Conservation (phyloP, 2,329 filamentous ascomycete genomes). For the Lachnellula cervina region DNA sequence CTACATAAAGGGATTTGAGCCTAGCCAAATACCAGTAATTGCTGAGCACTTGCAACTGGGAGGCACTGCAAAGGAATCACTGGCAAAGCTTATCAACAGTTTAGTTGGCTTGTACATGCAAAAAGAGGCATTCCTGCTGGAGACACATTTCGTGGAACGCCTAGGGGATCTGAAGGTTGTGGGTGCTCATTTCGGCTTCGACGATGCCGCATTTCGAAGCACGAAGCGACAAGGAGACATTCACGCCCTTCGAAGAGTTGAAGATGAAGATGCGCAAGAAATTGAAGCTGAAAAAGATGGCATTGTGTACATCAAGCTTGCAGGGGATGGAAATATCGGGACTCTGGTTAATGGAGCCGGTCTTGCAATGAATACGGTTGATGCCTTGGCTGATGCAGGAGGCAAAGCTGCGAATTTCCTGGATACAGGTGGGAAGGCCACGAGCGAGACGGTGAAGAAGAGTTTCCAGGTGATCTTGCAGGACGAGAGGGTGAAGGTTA, state of each 20-base stretch:
- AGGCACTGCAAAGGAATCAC: slow-evolving; percentile 35
- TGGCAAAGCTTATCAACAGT: slow-evolving; percentile 45
- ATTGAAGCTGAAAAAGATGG: slow-evolving; percentile 62
- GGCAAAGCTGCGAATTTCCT: slow-evolving; percentile 77
- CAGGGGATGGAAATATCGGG: slow-evolving; percentile 59
- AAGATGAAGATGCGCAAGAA: slow-evolving; percentile 50
- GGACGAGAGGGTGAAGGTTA: slow-evolving; percentile 66
- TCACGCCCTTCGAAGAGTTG: slow-evolving; percentile 50
- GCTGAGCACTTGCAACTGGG: slow-evolving; percentile 48
- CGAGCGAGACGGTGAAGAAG: slow-evolving; percentile 71
- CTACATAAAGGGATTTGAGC: slow-evolving; percentile 46
- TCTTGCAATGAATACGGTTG: slow-evolving; percentile 86
- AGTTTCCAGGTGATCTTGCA: slow-evolving; percentile 69
- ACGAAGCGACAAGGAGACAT: slow-evolving; percentile 56
- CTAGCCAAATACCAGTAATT: slow-evolving; percentile 38
- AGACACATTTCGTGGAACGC: slow-evolving; percentile 43
- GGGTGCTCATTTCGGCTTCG: slow-evolving; percentile 58
- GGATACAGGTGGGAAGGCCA: slow-evolving; percentile 86
- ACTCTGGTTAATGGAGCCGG: slow-evolving; percentile 87
- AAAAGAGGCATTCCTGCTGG: slow-evolving; percentile 61
- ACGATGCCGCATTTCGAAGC: slow-evolving; percentile 64
- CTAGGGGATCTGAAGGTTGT: slow-evolving; percentile 43
- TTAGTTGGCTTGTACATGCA: slow-evolving; percentile 56
- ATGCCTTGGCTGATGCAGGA: slow-evolving; percentile 65
- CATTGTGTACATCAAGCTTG: slow-evolving; percentile 71